Conservation (phyloP, 768 basidiomycete species). For the Mycena galopus region DNA sequence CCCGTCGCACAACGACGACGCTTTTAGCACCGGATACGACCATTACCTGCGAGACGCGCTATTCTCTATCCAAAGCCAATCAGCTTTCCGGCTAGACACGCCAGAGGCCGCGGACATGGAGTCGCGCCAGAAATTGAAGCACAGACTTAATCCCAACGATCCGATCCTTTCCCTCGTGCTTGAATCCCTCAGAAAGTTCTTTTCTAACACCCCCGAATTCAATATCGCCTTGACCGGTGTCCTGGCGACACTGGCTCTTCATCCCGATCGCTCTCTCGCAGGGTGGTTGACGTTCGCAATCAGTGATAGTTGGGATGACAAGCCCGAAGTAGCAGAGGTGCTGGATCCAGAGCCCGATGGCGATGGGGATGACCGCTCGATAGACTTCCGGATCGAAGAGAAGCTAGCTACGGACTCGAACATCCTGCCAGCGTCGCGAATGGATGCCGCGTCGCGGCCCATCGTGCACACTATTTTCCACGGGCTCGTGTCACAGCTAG, state of each 20-base stretch:
- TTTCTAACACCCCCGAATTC: conserved; percentile 86
- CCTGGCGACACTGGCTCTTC: conserved; percentile 83
- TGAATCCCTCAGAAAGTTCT: conserved; percentile 81
- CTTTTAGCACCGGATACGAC: conserved; percentile 88
- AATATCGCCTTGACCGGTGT: conserved; percentile 92
- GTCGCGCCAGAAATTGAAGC: conserved; percentile 65
- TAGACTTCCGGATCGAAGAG: conserved; percentile 81
- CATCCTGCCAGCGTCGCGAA: conserved; percentile 72
- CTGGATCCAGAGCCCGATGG: conserved; percentile 49
- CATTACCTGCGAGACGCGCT: conserved; percentile 87
- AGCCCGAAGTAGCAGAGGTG: conserved; percentile 32
- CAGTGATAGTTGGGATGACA: conserved; percentile 50
- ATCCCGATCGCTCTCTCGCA: conserved; percentile 86
- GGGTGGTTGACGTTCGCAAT: conserved; percentile 88
- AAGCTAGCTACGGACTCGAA: conserved; percentile 69
- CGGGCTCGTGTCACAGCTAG: conserved; percentile 84
- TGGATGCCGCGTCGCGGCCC: conserved; percentile 82
- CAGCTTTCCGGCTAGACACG: conserved; percentile 63
- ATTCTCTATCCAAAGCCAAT: conserved; percentile 72
- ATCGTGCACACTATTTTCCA: conserved; percentile 86
- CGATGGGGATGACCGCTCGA: conserved; percentile 84
- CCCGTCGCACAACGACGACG: conserved; percentile 74
- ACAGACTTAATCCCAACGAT: conserved; percentile 84
- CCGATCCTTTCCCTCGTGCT: conserved; percentile 79
- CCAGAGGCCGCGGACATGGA: conserved; percentile 55